phyloP scores from a whole-genome alignment of 2,329 filamentous ascomycete species.

The Fusarium dimerum region DNA sequence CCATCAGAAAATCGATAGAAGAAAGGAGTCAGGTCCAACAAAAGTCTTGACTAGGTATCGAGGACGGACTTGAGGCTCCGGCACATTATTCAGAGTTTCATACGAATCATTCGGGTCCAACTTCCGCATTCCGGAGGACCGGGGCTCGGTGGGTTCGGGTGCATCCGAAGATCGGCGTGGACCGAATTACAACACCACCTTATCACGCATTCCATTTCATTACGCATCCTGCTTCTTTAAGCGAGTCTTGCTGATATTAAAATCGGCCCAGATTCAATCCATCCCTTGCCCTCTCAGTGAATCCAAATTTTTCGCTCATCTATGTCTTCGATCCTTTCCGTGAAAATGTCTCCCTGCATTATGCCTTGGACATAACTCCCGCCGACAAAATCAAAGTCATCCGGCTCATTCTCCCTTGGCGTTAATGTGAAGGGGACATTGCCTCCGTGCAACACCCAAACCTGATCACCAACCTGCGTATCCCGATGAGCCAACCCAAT shows the following conservation, averaged over 20 bases:
- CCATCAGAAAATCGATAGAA: not conserved
- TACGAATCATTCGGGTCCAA: slow-evolving; percentile 1
- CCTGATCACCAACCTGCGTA: slow-evolving; percentile 8
- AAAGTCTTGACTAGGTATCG: not conserved
- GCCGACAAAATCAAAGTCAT: slow-evolving; percentile 12
- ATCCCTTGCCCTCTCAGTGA: too few species aligned
- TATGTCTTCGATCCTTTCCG: not conserved
- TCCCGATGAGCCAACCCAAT: slow-evolving; percentile 10
- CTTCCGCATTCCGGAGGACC: not conserved
- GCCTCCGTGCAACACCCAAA: slow-evolving; percentile 8
- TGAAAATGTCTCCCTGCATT: slow-evolving; percentile 9
- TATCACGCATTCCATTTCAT: too few species aligned
- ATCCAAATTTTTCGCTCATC: not conserved
- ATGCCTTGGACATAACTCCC: slow-evolving; percentile 13
- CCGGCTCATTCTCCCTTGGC: not conserved
- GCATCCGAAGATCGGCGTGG: not conserved
- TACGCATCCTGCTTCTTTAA: too few species aligned
- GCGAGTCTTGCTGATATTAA: too few species aligned
- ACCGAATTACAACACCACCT: not conserved
- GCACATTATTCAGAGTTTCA: slow-evolving; percentile 3
- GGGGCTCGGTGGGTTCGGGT: not conserved
- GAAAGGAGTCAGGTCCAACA: not conserved
- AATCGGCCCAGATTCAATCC: too few species aligned
- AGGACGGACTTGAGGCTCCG: slow-evolving; percentile 16
- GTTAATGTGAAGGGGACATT: slow-evolving; percentile 7